These are phyloP conservation scores for Rauvolfia tetraphylla DNA, from an alignment of 257 asterid genomes.

Conservation along the genomic window DNA sequence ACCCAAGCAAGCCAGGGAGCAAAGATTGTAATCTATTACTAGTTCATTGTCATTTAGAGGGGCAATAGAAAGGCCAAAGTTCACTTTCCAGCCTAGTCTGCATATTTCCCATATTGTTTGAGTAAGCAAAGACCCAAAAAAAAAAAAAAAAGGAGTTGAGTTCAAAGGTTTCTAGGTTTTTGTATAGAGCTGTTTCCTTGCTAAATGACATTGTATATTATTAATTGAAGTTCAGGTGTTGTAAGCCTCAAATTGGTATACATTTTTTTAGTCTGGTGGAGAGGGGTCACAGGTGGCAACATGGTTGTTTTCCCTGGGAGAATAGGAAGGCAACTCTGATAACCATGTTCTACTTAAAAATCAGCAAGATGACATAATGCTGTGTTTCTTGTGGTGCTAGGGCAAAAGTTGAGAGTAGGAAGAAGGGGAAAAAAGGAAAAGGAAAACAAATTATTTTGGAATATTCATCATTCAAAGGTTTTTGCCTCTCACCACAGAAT, in stretches of 20 bases:
- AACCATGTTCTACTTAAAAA: neutral
- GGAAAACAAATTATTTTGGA: neutral
- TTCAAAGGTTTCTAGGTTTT: too few relatives aligned
- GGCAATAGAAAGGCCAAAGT: too few relatives aligned
- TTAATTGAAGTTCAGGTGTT: neutral
- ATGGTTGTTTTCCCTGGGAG: neutral
- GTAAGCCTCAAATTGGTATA: neutral
- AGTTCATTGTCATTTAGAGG: too few relatives aligned
- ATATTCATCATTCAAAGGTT: neutral
- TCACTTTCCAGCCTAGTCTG: too few relatives aligned
- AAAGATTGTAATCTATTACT: too few relatives aligned
- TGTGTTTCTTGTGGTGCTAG: too few relatives aligned
- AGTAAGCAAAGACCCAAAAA: too few relatives aligned
- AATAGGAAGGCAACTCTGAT: neutral
- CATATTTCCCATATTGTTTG: too few relatives aligned
- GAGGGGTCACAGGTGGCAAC: neutral
- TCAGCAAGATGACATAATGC: neutral
- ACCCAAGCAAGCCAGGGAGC: too few relatives aligned
- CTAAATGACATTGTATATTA: neutral
- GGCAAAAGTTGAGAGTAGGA: too few relatives aligned
- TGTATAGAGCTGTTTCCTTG: neutral
- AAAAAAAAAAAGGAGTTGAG: too few relatives aligned
- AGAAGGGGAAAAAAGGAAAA: neutral
- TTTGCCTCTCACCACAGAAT: neutral
- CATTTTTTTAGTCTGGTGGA: neutral